Evolutionary conservation across 2,329 filamentous ascomycete species (phyloP), one percentile per base, ranked within the genome.

Genomic region (Fusarium irregulare): DNA sequence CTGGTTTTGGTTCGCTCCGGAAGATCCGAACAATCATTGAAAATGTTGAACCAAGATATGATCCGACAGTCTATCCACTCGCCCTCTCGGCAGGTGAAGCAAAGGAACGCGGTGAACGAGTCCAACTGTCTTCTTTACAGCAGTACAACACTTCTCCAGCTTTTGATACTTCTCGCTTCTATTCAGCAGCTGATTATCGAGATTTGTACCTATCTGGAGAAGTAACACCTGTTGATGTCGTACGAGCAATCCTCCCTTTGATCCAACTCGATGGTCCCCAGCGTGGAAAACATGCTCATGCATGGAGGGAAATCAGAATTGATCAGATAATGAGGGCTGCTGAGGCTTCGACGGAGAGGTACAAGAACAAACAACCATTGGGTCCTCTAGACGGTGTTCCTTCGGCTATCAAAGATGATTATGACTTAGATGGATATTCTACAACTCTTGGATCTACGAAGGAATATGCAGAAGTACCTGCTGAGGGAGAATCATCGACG

Each of bases 321-420:
- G 80, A 83, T 18, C 74, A 77, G 12, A 81, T 84, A 2, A 72
- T 84, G 55, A 76, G 77, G 42, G 81, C 83, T 1, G 84, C 84
- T 5, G 78, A 79, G 28, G 83, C 76, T 6, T 85, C 84, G 0
- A 84, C 84, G 0, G 64, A 76, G 40, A 77, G 84, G 3, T 86
- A 86, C 73, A 80, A 85, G 68, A 82, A 86, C 47, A 86, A 87
- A 3, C 84, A 84, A 58, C 82, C 89, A 0, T 78, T 92, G 6
- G 87, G 91, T 0, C 83, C 87, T 1, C 81, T 94, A 1, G 92
- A 94, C 72, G 92, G 92, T 10, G 86, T 94, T 0, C 92, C 92
- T 0, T 87, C 93, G 7, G 90, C 88, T 0, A 86, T 93, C 51
- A 94, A 94, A 80, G 92, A 94, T 73, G 91, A 94, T 76, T 88